phyloP scores from a whole-genome alignment of 108 stramenopile species.

The Conticribra weissflogii region DNA sequence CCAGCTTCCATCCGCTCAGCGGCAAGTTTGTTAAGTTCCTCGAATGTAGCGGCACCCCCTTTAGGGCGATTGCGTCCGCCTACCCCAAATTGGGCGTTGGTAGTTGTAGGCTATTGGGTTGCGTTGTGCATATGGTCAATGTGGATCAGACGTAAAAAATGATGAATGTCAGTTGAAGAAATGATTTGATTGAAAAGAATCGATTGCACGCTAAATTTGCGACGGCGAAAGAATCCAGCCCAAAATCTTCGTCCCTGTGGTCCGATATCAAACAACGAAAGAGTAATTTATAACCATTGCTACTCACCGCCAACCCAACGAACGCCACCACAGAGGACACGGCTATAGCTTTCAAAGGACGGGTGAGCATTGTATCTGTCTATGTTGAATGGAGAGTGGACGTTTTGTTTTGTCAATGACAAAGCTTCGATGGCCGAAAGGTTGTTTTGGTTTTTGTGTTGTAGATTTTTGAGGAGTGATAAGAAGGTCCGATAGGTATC shows the following conservation, averaged over 20 bases:
- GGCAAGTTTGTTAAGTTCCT: conserved; percentile 45
- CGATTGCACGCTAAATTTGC: too few relatives aligned
- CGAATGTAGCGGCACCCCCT: conserved; percentile 44
- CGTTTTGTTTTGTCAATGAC: too few relatives aligned
- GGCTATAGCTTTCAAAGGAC: conserved; percentile 19
- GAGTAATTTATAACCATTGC: neutral
- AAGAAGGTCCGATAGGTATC: too few relatives aligned
- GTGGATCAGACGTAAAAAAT: neutral
- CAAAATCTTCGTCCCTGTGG: neutral
- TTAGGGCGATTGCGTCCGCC: conserved; percentile 44
- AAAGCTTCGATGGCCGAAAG: too few relatives aligned
- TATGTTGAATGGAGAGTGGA: too few relatives aligned
- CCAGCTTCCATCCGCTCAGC: conserved; percentile 33
- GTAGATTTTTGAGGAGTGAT: too few relatives aligned
- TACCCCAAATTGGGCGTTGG: conserved; percentile 73
- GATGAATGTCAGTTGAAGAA: neutral
- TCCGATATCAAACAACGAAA: neutral
- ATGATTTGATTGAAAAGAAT: too few relatives aligned
- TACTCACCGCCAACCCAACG: neutral
- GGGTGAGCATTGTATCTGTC: conserved; percentile 10
- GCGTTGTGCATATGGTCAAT: neutral
- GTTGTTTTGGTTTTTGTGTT: too few relatives aligned
- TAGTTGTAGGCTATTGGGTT: conserved; percentile 23
- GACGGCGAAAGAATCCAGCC: neutral
- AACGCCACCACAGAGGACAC: conserved; percentile 12